Conservation (phyloP, 371 early-diverging fungal species). For the Massospora cicadina region DNA sequence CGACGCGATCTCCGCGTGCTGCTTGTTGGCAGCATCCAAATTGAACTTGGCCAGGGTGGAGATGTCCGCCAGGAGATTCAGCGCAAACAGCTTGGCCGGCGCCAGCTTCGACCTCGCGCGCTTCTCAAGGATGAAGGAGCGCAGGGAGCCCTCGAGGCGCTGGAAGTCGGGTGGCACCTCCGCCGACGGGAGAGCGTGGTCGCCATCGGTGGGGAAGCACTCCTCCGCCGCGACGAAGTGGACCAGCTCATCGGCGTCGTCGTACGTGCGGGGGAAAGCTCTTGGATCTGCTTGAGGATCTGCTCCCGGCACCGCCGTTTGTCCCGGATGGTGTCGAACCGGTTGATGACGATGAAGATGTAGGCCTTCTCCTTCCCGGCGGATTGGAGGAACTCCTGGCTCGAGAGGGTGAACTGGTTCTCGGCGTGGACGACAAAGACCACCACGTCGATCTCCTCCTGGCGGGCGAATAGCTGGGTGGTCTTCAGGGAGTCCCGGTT, state of each 20-base stretch:
- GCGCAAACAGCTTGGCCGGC: conserved; percentile 80
- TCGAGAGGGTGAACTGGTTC: conserved; percentile 93
- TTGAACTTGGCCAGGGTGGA: conserved; percentile 32
- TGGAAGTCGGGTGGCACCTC: conserved; percentile 48
- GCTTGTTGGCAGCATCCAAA: conserved; percentile 19
- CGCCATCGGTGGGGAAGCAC: conserved; percentile 18
- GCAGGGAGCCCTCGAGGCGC: conserved; percentile 63
- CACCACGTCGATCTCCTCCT: conserved; percentile 95
- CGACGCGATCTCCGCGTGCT: conserved; percentile 11
- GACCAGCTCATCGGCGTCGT: conserved; percentile 76
- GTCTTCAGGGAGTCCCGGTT: conserved; percentile 94
- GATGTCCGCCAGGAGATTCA: conserved; percentile 57
- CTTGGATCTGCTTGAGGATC: conserved; percentile 83
- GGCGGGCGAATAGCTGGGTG: conserved; percentile 84
- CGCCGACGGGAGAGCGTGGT: conserved; percentile 17
- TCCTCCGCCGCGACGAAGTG: conserved; percentile 85
- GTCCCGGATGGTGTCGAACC: conserved; percentile 85
- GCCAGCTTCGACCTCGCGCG: conserved; percentile 82
- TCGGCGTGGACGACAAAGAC: conserved; percentile 96
- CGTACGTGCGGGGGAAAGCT: conserved; percentile 81
- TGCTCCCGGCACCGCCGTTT: conserved; percentile 82
- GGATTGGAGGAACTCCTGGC: conserved; percentile 70
- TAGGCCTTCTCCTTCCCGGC: conserved; percentile 95
- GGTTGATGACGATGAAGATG: conserved; percentile 93
- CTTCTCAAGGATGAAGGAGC: conserved; percentile 85